Conservation (phyloP, 2,329 filamentous ascomycete genomes). For the Fusarium sp. region DNA sequence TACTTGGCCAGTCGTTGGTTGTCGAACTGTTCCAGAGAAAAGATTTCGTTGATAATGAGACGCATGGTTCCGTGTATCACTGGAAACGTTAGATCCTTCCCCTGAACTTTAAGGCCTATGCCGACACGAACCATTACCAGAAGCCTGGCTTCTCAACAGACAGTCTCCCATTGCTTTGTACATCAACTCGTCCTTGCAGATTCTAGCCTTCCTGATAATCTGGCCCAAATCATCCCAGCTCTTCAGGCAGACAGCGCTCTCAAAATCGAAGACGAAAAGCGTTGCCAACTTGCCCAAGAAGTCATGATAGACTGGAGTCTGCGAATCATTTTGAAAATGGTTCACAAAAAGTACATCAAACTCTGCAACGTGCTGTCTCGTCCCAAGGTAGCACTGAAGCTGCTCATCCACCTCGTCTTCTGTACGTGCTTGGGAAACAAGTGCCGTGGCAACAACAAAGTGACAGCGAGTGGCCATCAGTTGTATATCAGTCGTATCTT, state of each 20-base stretch:
- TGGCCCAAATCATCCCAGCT: conserved; percentile 73
- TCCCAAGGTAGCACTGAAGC: conserved; percentile 69
- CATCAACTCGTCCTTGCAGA: conserved; percentile 57
- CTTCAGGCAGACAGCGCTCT: conserved; percentile 74
- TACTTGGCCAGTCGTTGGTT: conserved; percentile 75
- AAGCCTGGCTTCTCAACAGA: conserved; percentile 64
- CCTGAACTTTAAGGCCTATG: not conserved
- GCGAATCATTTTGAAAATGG: conserved; percentile 54
- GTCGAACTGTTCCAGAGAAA: conserved; percentile 66
- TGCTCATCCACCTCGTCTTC: conserved; percentile 62
- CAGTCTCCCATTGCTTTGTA: conserved; percentile 75
- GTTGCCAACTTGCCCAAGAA: conserved; percentile 71
- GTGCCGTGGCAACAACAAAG: conserved; percentile 69
- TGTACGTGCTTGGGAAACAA: conserved; percentile 63
- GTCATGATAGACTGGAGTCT: conserved; percentile 59
- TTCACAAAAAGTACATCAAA: conserved; percentile 71
- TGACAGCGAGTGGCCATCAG: conserved; percentile 75
- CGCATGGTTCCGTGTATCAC: conserved; percentile 66
- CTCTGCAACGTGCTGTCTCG: conserved; percentile 68
- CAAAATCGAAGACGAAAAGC: conserved; percentile 81
- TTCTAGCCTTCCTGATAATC: conserved; percentile 65
- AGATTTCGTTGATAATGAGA: conserved; percentile 76
- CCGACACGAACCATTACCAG: conserved; percentile 59
- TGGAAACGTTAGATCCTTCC: conserved; percentile 43
- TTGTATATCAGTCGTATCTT: conserved; percentile 59